These are phyloP conservation scores for Anaeramoeba ignava DNA, from an alignment of 78 protist genomes.

Conservation along the genomic window DNA sequence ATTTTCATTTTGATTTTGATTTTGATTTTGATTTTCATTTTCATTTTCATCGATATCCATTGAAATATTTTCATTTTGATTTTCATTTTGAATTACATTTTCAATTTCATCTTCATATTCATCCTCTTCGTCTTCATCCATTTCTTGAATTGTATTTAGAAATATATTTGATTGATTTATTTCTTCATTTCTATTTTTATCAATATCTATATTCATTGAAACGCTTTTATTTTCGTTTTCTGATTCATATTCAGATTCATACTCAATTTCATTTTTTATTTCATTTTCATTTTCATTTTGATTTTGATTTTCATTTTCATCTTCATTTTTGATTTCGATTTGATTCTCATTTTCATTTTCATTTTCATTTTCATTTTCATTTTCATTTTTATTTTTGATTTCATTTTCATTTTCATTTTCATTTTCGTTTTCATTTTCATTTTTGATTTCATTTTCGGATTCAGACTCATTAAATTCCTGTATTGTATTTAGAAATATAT, in stretches of 20 bases:
- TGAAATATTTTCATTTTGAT: neutral
- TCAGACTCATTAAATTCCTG: no score
- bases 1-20: neutral
- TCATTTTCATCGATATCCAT: neutral
- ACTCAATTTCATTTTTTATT: neutral
- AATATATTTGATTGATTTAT: neutral
- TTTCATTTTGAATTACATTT: neutral
- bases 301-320: neutral
- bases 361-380: neutral
- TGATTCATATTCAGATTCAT: slow-evolving; percentile 1
- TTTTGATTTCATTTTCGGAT: neutral
- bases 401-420: neutral
- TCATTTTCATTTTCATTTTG: neutral
- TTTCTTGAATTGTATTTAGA: neutral
- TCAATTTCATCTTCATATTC: neutral
- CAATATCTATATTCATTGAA: neutral
- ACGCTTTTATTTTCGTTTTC: neutral
- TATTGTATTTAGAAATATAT: no score
- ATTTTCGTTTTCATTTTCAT: neutral
- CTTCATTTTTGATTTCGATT: neutral
- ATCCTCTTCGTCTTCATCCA: no score
- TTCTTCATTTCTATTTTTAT: neutral
- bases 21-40: neutral
- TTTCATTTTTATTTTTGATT: neutral
- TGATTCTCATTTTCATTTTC: neutral